These are phyloP conservation scores for Moniliella sp. DNA, from an alignment of 1,284 basidiomycete species.

Conservation along the genomic window DNA sequence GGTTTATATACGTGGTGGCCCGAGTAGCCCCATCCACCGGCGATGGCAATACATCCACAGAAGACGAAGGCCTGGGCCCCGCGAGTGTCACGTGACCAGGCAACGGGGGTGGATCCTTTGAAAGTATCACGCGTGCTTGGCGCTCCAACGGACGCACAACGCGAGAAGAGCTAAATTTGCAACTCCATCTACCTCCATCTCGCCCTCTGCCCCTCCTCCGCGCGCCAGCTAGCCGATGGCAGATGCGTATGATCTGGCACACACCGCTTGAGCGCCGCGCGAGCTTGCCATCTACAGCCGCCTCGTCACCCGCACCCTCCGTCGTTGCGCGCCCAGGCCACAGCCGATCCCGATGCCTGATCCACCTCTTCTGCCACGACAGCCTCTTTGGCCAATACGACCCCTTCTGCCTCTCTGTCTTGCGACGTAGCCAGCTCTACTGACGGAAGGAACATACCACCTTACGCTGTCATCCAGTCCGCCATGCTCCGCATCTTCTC, in stretches of 20 bases:
- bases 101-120: not conserved
- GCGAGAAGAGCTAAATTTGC: no score
- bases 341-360: not conserved
- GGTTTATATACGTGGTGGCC: not conserved
- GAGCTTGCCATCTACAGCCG: no score
- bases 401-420: not conserved
- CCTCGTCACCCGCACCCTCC: not conserved
- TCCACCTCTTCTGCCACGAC: not conserved
- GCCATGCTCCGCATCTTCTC: constrained; percentile 17
- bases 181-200: no score
- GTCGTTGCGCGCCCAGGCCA: not conserved
- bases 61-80: not conserved
- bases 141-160: no score
- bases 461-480: constrained; percentile 4
- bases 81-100: not conserved
- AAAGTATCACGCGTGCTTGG: not conserved
- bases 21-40: no score
- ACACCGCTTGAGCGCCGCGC: no score
- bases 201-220: no score
- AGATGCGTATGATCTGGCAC: no score
- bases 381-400: not conserved
- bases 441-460: not conserved
- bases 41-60: no score
- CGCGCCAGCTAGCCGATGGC: no score
- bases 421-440: not conserved